Base-by-base conservation (phyloP, 164 flowering plant species). In the Nymphaea thermarum region DNA sequence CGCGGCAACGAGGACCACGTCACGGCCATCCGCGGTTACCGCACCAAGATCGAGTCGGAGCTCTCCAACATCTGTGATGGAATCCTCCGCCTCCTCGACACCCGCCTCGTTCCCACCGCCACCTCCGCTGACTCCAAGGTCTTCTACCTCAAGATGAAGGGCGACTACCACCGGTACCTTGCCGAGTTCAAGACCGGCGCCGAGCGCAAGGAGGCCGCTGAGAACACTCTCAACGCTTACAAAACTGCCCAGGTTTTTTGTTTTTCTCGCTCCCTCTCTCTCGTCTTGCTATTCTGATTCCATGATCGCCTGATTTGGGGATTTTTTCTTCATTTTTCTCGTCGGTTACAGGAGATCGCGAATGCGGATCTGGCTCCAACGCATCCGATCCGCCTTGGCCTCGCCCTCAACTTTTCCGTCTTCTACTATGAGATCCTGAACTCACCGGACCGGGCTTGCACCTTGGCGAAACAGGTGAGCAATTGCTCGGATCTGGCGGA, bases 361-460 rank as follows among this genome's bases (percentile, higher is more conserved):
- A 41, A 62, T 5, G 64, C 64, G 18, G 64, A 62, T 11, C 17
- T 62, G 41, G 42, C 42, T 6, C 84, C 96, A 1, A 88, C 93
- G 3, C 96, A 89, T 76, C 96, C 96, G 12, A 87, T 86, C 18
- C 82, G 96, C 68, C 73, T 90, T 77, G 90, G 93, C 0, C 73
- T 90, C 71, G 93, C 96, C 67, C 43, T 64, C 66, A 64, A 43
- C 66, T 64, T 64, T 43, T 64, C 66, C 8, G 44, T 64, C 16
- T 64, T 64, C 44, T 64, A 41, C n/a, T 64, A 64, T 15, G 66
- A 64, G 66, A 64, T 64, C 43, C 44, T 43, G 15, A 43, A 64
- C 44, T 64, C n/a, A 6, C 47, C 66, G 16, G 44, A 64, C 16
- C 66, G 66, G 6, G 66, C 66, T 43, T 64, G 66, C 44, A 64